Evolutionary conservation across 2,329 filamentous ascomycete genomes (phyloP).

Genomic region (Epichloe gansuensis): DNA sequence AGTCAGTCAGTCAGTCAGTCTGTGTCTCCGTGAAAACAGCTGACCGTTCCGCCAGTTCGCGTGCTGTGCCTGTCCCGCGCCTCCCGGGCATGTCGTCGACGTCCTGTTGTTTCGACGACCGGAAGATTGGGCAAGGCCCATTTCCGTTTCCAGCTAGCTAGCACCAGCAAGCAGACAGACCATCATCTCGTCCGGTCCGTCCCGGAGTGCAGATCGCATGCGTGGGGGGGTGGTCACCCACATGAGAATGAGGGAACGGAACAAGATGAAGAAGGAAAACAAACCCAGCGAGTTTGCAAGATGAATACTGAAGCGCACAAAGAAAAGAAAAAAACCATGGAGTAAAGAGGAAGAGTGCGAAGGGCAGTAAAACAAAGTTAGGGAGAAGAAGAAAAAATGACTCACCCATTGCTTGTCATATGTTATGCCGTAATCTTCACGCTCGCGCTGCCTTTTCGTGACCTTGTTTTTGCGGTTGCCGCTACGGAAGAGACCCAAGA

Average conservation of each 20-base stretch:
- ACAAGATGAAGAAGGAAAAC: not conserved
- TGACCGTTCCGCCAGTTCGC: too few relatives aligned
- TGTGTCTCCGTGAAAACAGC: not conserved
- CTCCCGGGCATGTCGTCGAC: too few relatives aligned
- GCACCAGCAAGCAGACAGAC: too few relatives aligned
- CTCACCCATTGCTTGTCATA: constrained; percentile 40
- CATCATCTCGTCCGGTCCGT: too few relatives aligned
- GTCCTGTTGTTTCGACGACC: too few relatives aligned
- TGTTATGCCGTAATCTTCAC: not conserved
- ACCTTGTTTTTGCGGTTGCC: not conserved
- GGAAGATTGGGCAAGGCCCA: too few relatives aligned
- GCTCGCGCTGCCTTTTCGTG: constrained; percentile 10
- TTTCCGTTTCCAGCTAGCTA: too few relatives aligned
- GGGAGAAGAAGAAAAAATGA: constrained; percentile 9
- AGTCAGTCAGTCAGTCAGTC: too few relatives aligned
- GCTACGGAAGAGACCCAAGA: not conserved
- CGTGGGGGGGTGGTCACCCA: not conserved
- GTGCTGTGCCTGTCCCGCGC: too few relatives aligned
- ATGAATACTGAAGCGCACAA: too few relatives aligned
- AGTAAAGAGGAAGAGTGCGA: not conserved
- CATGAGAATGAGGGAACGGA: not conserved
- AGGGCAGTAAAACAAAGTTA: not conserved
- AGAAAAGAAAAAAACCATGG: not conserved
- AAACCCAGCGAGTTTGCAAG: not conserved
- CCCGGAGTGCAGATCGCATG: not conserved